Evolutionary conservation across 1,139 yeast genomes (phyloP), one percentile per base, ranked within the genome.

Genomic region (Sugiyamaella paludigena): DNA sequence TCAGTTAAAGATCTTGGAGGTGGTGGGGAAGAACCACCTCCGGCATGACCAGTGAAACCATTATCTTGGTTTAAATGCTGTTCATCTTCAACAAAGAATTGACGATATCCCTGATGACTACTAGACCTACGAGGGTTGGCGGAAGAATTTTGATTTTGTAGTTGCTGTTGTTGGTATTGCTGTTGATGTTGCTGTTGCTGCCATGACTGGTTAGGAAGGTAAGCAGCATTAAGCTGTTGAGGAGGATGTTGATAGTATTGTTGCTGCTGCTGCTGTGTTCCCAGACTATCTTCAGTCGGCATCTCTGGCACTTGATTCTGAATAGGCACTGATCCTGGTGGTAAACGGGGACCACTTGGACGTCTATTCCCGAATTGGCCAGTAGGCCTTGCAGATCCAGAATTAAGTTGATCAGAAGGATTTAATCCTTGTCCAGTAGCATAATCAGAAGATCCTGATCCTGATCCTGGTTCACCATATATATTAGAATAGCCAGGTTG

Each of bases 261-360:
- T 30, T 31, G 48, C 43, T 27, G 51, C 33, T 40, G 51, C 35
- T 36, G 42, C 44, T 45, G 46, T 27, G 41, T 26, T 26, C 13
- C 29, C 30, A 16, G 45, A 7, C 30, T 9, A 4, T 24, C 27
- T 4, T 28, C 4, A 8, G 15, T 29, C 13, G 46, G 46, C 7
- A 31, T 15, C 2, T 26, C 27, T 10, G 40, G 40, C 13, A 29
- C 31, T 28, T 30, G 33, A 13, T 11, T 24, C 8, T 36, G 27
- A 27, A 39, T 4, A 11, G 37, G n/a, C 9, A 34, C 34, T 12
- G 28, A 29, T 2, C 28, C 26, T 13, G 51, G 52, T 2, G 48
- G 48, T 16, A 50, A 40, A 28, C 55, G 16, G 1, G 58, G 57
- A 9, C 57, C 57, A 42, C 55, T 51, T 19, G 55, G 55, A n/a